A percentile compares a stretch with the other conserved stretches of the same genome.
Evolutionary conservation across 2,329 filamentous ascomycete genomes (phyloP).

Genomic region (Xylaria sp.): DNA sequence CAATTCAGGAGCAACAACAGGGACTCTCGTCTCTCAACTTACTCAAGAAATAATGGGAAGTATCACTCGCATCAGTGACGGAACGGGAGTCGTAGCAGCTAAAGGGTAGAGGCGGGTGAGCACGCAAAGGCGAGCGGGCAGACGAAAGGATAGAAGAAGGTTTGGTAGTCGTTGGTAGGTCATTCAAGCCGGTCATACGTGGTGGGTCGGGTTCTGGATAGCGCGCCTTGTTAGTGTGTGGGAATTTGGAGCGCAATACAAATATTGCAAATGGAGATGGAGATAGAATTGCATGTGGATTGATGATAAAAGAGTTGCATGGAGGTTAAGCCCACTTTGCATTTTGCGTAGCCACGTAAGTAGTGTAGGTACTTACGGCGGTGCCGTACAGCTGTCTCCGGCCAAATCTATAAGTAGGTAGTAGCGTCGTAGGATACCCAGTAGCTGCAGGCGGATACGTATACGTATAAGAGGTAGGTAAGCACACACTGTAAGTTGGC

Average conservation of each 20-base stretch:
- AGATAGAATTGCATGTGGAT: slow-evolving; percentile 20
- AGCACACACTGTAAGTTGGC: background rate
- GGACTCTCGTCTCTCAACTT: slow-evolving; percentile 11
- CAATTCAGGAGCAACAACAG: slow-evolving; percentile 19
- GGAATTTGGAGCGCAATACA: slow-evolving; percentile 26
- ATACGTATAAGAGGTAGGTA: too few species aligned
- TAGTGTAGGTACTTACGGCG: background rate
- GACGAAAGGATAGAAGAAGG: slow-evolving; percentile 3
- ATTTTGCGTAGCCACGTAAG: slow-evolving; percentile 13
- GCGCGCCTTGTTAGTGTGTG: background rate
- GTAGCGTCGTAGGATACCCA: background rate
- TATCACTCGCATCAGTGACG: slow-evolving; percentile 23
- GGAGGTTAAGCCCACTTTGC: slow-evolving; percentile 8
- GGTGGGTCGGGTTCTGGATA: slow-evolving; percentile 10
- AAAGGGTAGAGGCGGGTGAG: background rate
- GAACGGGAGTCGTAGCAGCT: slow-evolving; percentile 7
- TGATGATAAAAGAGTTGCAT: slow-evolving; percentile 28
- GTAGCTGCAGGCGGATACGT: background rate
- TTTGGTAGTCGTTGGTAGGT: background rate
- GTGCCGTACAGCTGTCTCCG: slow-evolving; percentile 5
- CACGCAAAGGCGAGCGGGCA: background rate
- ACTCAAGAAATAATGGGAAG: slow-evolving; percentile 21
- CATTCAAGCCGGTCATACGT: background rate
- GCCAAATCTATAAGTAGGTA: too few species aligned
- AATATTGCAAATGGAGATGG: slow-evolving; percentile 16